Conservation (phyloP, 2,329 filamentous ascomycete species). For the Pyrenophora tritici-repentis region DNA sequence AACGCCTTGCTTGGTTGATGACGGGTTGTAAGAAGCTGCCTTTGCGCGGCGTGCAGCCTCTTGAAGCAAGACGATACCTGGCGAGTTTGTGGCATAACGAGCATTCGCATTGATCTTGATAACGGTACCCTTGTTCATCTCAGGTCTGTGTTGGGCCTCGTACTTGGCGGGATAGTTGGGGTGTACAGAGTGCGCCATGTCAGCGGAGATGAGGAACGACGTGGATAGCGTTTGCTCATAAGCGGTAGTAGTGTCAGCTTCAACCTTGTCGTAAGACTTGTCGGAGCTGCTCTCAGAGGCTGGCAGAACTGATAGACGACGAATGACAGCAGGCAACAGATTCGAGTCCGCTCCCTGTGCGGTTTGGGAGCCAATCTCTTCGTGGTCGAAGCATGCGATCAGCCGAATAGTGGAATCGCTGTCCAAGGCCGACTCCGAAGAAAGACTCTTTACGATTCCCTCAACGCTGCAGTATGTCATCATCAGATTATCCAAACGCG, state of each 20-base stretch:
- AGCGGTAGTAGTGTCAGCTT: slow-evolving; percentile 69
- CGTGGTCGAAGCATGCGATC: slow-evolving; percentile 95
- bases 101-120: slow-evolving; percentile 99
- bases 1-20: slow-evolving; percentile 65
- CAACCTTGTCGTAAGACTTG: slow-evolving; percentile 67
- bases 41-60: slow-evolving; percentile 73
- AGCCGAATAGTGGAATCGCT: slow-evolving; percentile 82
- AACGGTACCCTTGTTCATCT: slow-evolving; percentile 95
- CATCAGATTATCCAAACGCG: slow-evolving; percentile 92
- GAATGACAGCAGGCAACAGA: slow-evolving; percentile 82
- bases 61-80: slow-evolving; percentile 89
- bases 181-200: slow-evolving; percentile 97
- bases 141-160: slow-evolving; percentile 85
- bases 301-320: slow-evolving; percentile 81
- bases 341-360: slow-evolving; percentile 95
- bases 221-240: slow-evolving; percentile 91
- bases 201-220: slow-evolving; percentile 92
- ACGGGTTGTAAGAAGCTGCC: slow-evolving; percentile 49
- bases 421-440: slow-evolving; percentile 67
- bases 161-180: slow-evolving; percentile 95
- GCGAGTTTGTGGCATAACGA: slow-evolving; percentile 94
- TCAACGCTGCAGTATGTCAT: slow-evolving; percentile 94
- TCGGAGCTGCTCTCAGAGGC: slow-evolving; percentile 63
- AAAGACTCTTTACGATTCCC: slow-evolving; percentile 80
- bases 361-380: slow-evolving; percentile 91